Evolutionary conservation across 441 rosid species (phyloP).

Genomic region (Caryocar brasiliense): DNA sequence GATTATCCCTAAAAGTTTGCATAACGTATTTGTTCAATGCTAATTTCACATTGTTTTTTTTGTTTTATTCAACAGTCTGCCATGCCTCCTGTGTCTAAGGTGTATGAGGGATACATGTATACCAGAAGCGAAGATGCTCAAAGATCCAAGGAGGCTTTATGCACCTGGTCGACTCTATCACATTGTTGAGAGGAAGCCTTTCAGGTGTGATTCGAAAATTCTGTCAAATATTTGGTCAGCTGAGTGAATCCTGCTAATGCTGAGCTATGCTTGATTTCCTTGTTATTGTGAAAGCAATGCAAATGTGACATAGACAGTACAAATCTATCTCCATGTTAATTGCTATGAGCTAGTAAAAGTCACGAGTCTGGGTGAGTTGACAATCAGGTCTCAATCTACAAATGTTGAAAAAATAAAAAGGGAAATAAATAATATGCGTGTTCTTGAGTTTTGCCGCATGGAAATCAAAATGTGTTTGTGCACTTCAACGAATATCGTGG

Average conservation of each 20-base stretch:
- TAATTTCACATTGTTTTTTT: constrained; percentile 4
- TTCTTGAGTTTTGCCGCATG: background rate
- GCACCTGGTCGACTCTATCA: constrained; percentile 97
- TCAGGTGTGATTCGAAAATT: constrained; percentile 36
- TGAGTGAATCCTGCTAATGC: background rate
- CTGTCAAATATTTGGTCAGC: background rate
- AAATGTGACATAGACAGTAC: background rate
- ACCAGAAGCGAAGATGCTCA: constrained; percentile 71
- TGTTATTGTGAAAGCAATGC: background rate
- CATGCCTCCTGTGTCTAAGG: constrained; percentile 68
- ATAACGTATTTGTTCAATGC: background rate
- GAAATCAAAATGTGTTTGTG: background rate
- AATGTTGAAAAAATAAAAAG: too few relatives aligned
- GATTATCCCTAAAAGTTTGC: too few relatives aligned
- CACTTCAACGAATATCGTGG: background rate
- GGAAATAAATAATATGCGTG: too few relatives aligned
- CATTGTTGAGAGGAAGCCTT: constrained; percentile 76
- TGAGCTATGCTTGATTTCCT: background rate
- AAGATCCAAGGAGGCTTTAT: constrained; percentile 85
- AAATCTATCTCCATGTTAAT: too few relatives aligned
- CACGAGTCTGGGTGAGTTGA: too few relatives aligned
- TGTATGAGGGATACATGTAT: constrained; percentile 89
- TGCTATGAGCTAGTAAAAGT: too few relatives aligned
- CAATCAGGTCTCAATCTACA: too few relatives aligned
- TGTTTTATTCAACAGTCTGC: constrained; percentile 46